Evolutionary conservation across 768 basidiomycete species (phyloP), one percentile per base, ranked within the genome.

Genomic region (Suillus bovinus): DNA sequence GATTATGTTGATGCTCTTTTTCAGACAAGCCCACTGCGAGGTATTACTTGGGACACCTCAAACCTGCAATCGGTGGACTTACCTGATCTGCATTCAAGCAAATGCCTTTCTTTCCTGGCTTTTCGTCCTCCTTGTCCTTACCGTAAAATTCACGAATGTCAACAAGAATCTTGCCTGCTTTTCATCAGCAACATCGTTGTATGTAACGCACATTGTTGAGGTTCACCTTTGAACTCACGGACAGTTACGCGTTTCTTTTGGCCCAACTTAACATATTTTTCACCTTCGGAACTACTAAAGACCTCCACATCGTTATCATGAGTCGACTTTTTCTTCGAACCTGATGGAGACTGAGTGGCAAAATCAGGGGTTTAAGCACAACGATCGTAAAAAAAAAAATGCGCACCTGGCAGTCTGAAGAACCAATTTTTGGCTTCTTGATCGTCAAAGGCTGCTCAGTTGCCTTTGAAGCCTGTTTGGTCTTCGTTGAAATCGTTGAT

Each of bases 81-180:
- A 88, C 88, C 81, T 91, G 90, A 22, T 92, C 90, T 3, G 76
- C 53, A 16, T 77, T 72, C 31, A 94, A 78, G 0, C 88, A 82
- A 58, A 93, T 89, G 10, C 91, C 92, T 68, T 93, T 94, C 74
- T 91, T 93, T 0, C 90, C 90, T 0, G 92, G 91, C 64, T 88
- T 91, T 65, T 84, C 80, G 4, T 87, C 85, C 6, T 86, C 85
- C 0, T 72, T 73, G 1, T 82, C 76, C 24, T 74, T 71, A 58
- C 73, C 79, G 59, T 89, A 94, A 67, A 82, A 93, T 71, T 93
- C 90, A 44, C 91, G 84, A 59, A 93, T 90, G 68, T 93, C 89
- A 29, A 93, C 71, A 47, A 85, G 76, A 4, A 81, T 69, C 1
- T 74, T 78, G 9, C 87, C 88, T 80, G 82, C 4, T 38, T 4